phyloP scores from a whole-genome alignment of 371 early-diverging fungal genomes.

The Rhizopus stolonifer region DNA sequence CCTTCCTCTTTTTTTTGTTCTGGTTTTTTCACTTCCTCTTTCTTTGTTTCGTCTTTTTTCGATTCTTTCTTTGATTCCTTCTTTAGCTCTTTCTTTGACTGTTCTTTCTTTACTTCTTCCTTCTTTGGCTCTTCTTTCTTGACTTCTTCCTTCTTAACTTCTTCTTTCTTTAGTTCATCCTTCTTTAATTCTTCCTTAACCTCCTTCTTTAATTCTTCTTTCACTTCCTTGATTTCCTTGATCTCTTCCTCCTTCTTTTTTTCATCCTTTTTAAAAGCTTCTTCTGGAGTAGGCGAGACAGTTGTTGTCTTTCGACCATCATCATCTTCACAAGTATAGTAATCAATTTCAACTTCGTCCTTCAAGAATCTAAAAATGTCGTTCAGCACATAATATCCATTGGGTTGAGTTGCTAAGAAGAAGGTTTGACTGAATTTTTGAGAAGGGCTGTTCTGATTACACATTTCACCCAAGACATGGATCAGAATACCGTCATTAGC shows the following conservation, averaged over 20 bases:
- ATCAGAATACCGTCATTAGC: constrained; percentile 79
- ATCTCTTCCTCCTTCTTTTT: no score
- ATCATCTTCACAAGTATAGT: constrained; percentile 37
- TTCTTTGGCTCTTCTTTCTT: constrained; percentile 3
- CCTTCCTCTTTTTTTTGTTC: not conserved
- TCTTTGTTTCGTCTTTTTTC: not conserved
- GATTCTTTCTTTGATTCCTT: not conserved
- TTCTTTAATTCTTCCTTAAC: no score
- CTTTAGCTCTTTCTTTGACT: not conserved
- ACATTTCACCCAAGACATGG: constrained; percentile 92
- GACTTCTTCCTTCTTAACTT: no score
- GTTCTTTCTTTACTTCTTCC: not conserved
- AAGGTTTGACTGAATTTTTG: constrained; percentile 94
- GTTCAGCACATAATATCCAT: constrained; percentile 91
- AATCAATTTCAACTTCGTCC: constrained; percentile 68
- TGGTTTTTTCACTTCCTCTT: not conserved
- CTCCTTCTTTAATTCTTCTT: no score
- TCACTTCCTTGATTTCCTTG: no score
- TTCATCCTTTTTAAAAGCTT: constrained; percentile 4
- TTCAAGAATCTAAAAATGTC: constrained; percentile 94
- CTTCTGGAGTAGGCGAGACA: constrained; percentile 4
- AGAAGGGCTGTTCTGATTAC: constrained; percentile 73
- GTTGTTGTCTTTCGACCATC: no score
- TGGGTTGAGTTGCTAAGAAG: constrained; percentile 87
- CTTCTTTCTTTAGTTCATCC: no score